Conservation (phyloP, 768 basidiomycete genomes). For the Collybia sordida region DNA sequence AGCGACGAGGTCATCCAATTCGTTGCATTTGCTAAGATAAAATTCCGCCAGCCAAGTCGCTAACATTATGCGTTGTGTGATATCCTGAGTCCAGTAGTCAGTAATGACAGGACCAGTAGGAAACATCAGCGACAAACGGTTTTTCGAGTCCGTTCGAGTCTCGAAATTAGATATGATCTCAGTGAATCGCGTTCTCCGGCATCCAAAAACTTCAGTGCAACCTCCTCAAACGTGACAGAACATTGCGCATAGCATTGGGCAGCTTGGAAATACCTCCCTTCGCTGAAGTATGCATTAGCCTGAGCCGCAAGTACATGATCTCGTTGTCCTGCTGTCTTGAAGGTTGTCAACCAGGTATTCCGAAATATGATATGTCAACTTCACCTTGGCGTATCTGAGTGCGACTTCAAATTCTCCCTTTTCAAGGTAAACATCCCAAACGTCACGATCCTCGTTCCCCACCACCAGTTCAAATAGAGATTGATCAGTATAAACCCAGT, state of each 20-base stretch:
- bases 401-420: conserved; percentile 79
- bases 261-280: conserved; percentile 84
- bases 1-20: conserved; percentile 90
- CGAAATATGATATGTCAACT: conserved; percentile 11
- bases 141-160: conserved; percentile 83
- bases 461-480: conserved; percentile 87
- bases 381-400: conserved; percentile 78
- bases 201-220: conserved; percentile 87
- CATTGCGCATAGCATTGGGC: conserved; percentile 92
- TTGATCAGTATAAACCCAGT: conserved; percentile 91
- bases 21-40: conserved; percentile 94
- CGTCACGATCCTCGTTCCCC: conserved; percentile 87
- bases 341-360: not conserved
- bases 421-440: conserved; percentile 90
- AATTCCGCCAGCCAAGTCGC: conserved; percentile 99
- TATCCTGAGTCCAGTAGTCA: conserved; percentile 51
- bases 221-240: conserved; percentile 87
- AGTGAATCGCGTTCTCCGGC: conserved; percentile 87
- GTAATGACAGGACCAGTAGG: not conserved
- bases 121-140: conserved; percentile 48
- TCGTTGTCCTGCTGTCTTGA: conserved; percentile 81
- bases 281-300: conserved; percentile 75
- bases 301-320: conserved; percentile 83
- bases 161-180: conserved; percentile 84
- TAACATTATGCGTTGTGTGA: conserved; percentile 94